phyloP scores from a whole-genome alignment of 192 early-diverging fungal species.

The Gamsiella multidivaricata region DNA sequence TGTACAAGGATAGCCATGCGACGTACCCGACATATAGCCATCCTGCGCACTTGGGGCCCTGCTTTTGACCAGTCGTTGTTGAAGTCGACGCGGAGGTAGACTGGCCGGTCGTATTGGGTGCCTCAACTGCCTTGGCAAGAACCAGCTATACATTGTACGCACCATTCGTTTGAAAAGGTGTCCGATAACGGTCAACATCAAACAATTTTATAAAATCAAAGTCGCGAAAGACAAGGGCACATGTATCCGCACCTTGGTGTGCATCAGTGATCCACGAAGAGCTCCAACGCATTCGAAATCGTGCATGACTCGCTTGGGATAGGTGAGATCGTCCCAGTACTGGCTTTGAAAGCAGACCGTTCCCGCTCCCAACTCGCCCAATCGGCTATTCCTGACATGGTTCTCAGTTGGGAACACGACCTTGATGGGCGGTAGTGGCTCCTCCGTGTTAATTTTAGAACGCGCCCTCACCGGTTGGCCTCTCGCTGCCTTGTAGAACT shows the following conservation, averaged over 20 bases:
- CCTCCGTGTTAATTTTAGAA: conserved; percentile 9
- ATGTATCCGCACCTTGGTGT: conserved; percentile 44
- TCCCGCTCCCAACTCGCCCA: conserved; percentile 42
- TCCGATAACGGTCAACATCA: no score
- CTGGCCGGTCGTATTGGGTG: not conserved
- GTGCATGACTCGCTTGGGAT: conserved; percentile 31
- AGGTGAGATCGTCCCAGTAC: conserved; percentile 17
- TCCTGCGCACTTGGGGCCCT: conserved; percentile 4
- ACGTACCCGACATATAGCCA: conserved; percentile 51
- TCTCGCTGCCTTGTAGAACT: conserved; percentile 56
- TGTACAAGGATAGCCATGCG: no score
- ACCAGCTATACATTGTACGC: conserved; percentile 1
- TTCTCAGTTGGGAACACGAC: conserved; percentile 57
- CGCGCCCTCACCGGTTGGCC: conserved; percentile 30
- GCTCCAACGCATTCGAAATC: conserved; percentile 35
- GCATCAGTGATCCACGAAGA: conserved; percentile 31
- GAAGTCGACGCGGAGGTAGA: not conserved
- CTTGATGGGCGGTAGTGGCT: conserved; percentile 34
- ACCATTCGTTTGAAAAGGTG: not conserved
- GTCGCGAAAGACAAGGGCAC: no score
- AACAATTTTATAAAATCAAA: no score
- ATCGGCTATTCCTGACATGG: conserved; percentile 46
- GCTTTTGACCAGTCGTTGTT: not conserved
- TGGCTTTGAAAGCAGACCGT: conserved; percentile 24
- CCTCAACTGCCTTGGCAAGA: conserved; percentile 3